phyloP scores from a whole-genome alignment of 495 filamentous ascomycete species.

The Tuber aestivum region DNA sequence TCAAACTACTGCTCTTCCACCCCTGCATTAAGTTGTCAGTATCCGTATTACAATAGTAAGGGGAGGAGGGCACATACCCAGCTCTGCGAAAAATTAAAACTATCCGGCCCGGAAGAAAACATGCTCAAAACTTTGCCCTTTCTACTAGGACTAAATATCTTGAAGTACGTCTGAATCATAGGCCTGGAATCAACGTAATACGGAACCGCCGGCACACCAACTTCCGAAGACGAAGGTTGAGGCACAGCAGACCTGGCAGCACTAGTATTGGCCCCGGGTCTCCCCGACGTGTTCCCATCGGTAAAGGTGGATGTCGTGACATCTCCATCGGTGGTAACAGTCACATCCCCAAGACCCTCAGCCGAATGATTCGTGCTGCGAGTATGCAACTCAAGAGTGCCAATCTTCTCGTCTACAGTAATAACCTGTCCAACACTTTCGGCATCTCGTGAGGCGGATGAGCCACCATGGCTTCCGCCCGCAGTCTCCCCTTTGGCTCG shows the following conservation, averaged over 20 bases:
- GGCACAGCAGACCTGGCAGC: constrained; percentile 21
- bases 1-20: constrained; percentile 57
- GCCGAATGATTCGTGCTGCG: constrained; percentile 9
- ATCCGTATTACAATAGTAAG: not conserved
- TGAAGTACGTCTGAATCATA: constrained; percentile 59
- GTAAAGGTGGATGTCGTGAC: constrained; percentile 23
- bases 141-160: constrained; percentile 56
- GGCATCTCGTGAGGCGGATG: constrained; percentile 1
- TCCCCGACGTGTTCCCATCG: constrained; percentile 12
- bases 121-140: constrained; percentile 55
- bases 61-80: constrained; percentile 41
- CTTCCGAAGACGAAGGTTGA: not conserved
- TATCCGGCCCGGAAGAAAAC: constrained; percentile 55
- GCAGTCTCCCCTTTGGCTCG: constrained; percentile 54
- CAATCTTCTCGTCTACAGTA: constrained; percentile 24
- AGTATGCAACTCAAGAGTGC: constrained; percentile 13
- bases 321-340: constrained; percentile 32
- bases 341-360: constrained; percentile 33
- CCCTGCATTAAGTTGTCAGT: constrained; percentile 32
- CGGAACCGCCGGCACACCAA: constrained; percentile 46
- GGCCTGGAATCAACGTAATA: constrained; percentile 54
- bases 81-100: constrained; percentile 59
- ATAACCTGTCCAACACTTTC: constrained; percentile 29
- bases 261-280: constrained; percentile 35
- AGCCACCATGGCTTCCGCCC: constrained; percentile 22